Evolutionary conservation across 1,139 yeast species (phyloP).

Genomic region (Zygoascus hellenicus): DNA sequence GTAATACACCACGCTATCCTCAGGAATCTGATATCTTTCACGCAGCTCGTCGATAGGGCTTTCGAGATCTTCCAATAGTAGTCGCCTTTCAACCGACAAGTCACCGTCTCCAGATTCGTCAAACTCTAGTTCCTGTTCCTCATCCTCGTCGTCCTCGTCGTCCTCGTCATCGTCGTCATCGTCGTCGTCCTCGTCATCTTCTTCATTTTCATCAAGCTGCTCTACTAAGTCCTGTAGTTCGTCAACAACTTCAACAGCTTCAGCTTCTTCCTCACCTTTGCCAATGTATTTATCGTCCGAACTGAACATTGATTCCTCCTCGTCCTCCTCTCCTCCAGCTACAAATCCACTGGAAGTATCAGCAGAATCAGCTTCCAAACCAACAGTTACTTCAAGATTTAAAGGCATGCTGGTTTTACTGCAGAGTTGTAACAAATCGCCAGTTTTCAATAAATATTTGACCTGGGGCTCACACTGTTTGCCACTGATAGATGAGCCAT

Average conservation of each 20-base stretch:
- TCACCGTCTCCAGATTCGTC: constrained; percentile 3
- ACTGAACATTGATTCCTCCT: constrained; percentile 6
- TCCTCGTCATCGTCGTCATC: constrained; percentile 6
- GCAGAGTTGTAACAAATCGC: constrained; percentile 50
- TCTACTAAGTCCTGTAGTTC: not conserved
- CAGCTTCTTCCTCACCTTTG: constrained; percentile 26
- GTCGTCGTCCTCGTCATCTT: constrained; percentile 13
- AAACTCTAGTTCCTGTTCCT: constrained; percentile 6
- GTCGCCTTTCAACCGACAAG: not conserved
- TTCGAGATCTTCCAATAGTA: not conserved
- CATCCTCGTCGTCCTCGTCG: constrained; percentile 7
- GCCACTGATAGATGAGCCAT: constrained; percentile 19
- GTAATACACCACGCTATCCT: not conserved
- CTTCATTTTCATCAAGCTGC: constrained; percentile 4
- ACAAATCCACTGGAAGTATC: constrained; percentile 10
- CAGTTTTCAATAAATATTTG: constrained; percentile 32
- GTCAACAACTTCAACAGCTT: constrained; percentile 10
- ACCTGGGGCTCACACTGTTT: constrained; percentile 1
- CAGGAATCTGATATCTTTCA: not conserved
- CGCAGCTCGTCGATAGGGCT: not conserved
- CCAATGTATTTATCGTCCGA: constrained; percentile 17
- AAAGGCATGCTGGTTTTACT: constrained; percentile 4
- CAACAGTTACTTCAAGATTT: not conserved
- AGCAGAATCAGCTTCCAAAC: constrained; percentile 12
- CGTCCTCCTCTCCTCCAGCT: constrained; percentile 8